These are phyloP conservation scores for Komagataella pseudopastoris DNA, from an alignment of 805 yeast species.

Conservation along the genomic window DNA sequence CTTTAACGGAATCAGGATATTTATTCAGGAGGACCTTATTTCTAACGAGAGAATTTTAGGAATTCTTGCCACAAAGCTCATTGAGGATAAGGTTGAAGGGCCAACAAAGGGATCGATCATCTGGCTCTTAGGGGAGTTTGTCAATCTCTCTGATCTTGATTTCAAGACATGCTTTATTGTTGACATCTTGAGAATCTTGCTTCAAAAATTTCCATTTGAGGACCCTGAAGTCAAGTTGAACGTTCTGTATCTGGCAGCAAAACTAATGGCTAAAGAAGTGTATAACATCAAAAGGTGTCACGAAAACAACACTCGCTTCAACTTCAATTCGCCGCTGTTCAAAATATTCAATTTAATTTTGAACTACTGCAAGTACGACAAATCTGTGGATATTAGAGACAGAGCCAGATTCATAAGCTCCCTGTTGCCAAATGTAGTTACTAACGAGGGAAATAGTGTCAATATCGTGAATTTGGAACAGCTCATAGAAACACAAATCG, in stretches of 20 bases:
- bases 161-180: slow-evolving; percentile 35
- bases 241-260: slow-evolving; percentile 60
- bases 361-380: slow-evolving; percentile 61
- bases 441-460: slow-evolving; percentile 18
- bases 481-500: neutral
- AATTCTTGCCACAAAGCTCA: slow-evolving; percentile 23
- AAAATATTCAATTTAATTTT: slow-evolving; percentile 50
- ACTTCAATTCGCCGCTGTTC: slow-evolving; percentile 22
- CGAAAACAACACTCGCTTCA: slow-evolving; percentile 10
- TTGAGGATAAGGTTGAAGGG: slow-evolving; percentile 5
- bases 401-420: slow-evolving; percentile 64
- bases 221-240: slow-evolving; percentile 51
- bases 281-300: slow-evolving; percentile 19
- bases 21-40: slow-evolving; percentile 51
- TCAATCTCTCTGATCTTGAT: slow-evolving; percentile 14
- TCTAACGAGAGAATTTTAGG: slow-evolving; percentile 42
- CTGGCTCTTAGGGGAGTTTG: slow-evolving; percentile 86
- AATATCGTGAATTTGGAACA: slow-evolving; percentile 8
- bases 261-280: slow-evolving; percentile 44
- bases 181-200: slow-evolving; percentile 53
- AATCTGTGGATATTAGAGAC: slow-evolving; percentile 67
- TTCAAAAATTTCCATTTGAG: slow-evolving; percentile 41
- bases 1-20: slow-evolving; percentile 55
- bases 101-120: slow-evolving; percentile 69
- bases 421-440: slow-evolving; percentile 28